A percentile compares a stretch with the other conserved stretches of the same genome.
Evolutionary conservation across 2,329 filamentous ascomycete species (phyloP).

Genomic region (Davidsoniella virescens): DNA sequence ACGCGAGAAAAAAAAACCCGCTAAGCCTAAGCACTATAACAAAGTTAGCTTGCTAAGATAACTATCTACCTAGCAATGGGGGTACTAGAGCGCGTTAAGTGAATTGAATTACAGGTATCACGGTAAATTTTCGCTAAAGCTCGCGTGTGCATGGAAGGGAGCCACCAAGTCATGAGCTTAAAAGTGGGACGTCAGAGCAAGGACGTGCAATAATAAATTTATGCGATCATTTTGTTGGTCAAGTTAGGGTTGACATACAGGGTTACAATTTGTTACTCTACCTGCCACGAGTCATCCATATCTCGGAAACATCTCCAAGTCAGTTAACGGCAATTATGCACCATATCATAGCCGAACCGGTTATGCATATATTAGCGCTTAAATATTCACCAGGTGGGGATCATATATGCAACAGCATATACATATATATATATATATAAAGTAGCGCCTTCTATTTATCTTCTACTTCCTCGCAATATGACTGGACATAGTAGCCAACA

Average conservation of each 20-base stretch:
- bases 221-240: too few species aligned
- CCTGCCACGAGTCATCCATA: too few species aligned
- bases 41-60: not conserved
- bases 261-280: too few species aligned
- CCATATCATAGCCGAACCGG: not conserved
- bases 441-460: too few species aligned
- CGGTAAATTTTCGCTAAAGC: conserved; percentile 2
- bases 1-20: not conserved
- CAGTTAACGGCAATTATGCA: too few species aligned
- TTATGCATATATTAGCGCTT: not conserved
- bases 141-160: not conserved
- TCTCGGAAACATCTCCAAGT: too few species aligned
- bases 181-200: too few species aligned
- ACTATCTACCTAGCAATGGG: not conserved
- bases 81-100: conserved; percentile 1
- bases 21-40: not conserved
- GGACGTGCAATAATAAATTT: too few species aligned
- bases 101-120: not conserved
- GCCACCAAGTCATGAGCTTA: too few species aligned
- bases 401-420: not conserved
- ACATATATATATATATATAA: not conserved
- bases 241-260: too few species aligned
- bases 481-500: too few species aligned
- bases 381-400: conserved; percentile 1
- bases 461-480: not conserved